Evolutionary conservation across 805 yeast species (phyloP).

Genomic region (Candida ipomoeae): DNA sequence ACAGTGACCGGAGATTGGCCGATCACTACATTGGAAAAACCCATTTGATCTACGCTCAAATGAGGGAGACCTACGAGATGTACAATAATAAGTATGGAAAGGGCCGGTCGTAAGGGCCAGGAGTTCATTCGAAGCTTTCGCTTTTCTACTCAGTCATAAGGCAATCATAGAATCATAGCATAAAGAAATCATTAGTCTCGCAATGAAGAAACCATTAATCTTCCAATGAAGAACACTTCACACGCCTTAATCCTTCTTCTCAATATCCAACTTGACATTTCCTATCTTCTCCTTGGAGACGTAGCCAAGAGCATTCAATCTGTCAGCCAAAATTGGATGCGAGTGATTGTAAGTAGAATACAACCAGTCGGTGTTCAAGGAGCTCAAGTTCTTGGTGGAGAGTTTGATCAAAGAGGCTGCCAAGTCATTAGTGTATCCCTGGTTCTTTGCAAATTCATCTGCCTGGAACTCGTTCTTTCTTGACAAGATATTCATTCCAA

Average conservation of each 20-base stretch:
- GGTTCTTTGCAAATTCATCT: conserved; percentile 73
- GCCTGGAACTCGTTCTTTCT: conserved; percentile 94
- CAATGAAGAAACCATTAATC: not conserved
- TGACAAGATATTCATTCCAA: conserved; percentile 62
- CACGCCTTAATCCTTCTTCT: not conserved
- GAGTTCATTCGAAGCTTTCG: not conserved
- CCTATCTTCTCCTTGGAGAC: conserved; percentile 37
- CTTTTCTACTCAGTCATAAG: not conserved
- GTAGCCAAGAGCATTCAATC: conserved; percentile 70
- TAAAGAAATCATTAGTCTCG: not conserved
- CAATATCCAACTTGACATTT: conserved; percentile 18
- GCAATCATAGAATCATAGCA: not conserved
- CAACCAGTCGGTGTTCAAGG: conserved; percentile 86
- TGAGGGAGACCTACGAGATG: conserved; percentile 55
- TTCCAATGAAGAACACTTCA: not conserved
- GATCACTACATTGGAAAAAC: conserved; percentile 88
- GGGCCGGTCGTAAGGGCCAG: not conserved
- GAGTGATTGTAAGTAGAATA: conserved; percentile 85
- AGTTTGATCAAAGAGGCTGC: conserved; percentile 69
- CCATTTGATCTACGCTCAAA: conserved; percentile 75
- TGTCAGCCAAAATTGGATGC: conserved; percentile 89
- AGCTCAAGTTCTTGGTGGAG: conserved; percentile 74
- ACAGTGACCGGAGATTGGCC: conserved; percentile 81
- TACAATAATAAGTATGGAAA: conserved; percentile 21
- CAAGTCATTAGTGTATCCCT: conserved; percentile 68